Evolutionary conservation across 192 early-diverging fungal species (phyloP), one percentile per base, ranked within the genome.

Genomic region (Coemansia sp.): DNA sequence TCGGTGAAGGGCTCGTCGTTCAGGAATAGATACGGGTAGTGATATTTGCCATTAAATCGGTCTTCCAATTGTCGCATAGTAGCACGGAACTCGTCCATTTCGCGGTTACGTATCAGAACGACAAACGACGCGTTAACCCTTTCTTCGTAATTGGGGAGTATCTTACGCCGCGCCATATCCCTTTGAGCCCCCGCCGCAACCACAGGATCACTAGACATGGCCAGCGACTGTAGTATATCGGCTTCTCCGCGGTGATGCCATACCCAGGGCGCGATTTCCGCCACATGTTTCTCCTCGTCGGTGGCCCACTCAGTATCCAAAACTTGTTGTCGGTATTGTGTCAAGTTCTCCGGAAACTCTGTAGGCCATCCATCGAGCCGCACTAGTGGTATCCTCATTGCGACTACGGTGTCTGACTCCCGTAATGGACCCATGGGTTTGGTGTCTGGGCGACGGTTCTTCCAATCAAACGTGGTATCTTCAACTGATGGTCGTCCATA

Each of bases 21-120:
- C 0, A 93, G 77, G 42, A 92, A 86, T 37, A 93, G 46, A 72
- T 91, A 93, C 8, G 91, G 91, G 69, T 93, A 93, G 42, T 89
- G 79, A 43, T 85, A 85, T 32, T 57, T 61, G 6, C 76, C 67
- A 63, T 92, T 92, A 63, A 92, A 91, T 37, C 89, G 80, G 59
- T 88, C 84, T 64, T 92, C 88, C 3, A 92, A 66, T 50, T 87
- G 82, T 13, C 86, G 77, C 69, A 89, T 60, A 0, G 87, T 86
- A 5, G 66, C 42, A 8, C 69, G 64, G 42, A 88, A 82, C 2
- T 74, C 73, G 32, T 85, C 55, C 62, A 90, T 67, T 32, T 91
- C 88, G 3, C 70, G 64, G 74, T 88, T 86, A 4, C 86, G 82
- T 13, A 88, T 52, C 11, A 92, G 75, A 0, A 91, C 86, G 3